Evolutionary conservation across 2,329 filamentous ascomycete genomes (phyloP).

Genomic region (Colletotrichum gloeosporioides): DNA sequence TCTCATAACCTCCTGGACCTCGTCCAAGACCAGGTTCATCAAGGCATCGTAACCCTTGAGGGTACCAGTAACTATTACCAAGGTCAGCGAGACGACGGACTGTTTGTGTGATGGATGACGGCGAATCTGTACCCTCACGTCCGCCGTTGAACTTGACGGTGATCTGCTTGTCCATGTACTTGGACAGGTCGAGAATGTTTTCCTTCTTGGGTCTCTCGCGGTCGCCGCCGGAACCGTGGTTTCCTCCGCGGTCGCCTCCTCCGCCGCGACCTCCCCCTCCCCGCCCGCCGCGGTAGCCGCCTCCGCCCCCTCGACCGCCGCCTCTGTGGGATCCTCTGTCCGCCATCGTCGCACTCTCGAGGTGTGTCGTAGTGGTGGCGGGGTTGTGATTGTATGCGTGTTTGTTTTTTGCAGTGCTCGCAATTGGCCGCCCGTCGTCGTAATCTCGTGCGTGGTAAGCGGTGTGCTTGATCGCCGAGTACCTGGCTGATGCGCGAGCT

Average conservation of each 20-base stretch:
- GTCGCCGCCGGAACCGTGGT: slow-evolving; percentile 31
- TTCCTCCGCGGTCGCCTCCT: slow-evolving; percentile 36
- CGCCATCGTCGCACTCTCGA: slow-evolving; percentile 45
- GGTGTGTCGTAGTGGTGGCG: not conserved
- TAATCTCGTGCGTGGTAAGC: not conserved
- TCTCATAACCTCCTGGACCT: slow-evolving; percentile 88
- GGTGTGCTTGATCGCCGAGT: not conserved
- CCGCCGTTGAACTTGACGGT: slow-evolving; percentile 97
- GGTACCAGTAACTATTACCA: slow-evolving; percentile 74
- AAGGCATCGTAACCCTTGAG: slow-evolving; percentile 96
- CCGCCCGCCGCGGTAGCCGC: slow-evolving; percentile 50
- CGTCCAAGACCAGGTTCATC: slow-evolving; percentile 97
- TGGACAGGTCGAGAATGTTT: slow-evolving; percentile 92
- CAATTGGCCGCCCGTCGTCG: not conserved
- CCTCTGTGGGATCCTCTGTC: slow-evolving; percentile 56
- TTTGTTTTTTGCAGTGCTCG: not conserved
- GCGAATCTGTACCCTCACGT: slow-evolving; percentile 65
- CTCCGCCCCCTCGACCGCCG: slow-evolving; percentile 48
- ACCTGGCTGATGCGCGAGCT: not conserved
- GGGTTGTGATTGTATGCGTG: not conserved
- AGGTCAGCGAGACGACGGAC: not conserved
- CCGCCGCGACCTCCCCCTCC: slow-evolving; percentile 46
- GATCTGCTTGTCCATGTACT: slow-evolving; percentile 97
- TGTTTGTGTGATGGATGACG: not conserved
- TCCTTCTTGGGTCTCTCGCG: slow-evolving; percentile 93